These are phyloP conservation scores for Chaetoscypha palmicola DNA, from an alignment of 2,329 filamentous ascomycete genomes.

Conservation along the genomic window DNA sequence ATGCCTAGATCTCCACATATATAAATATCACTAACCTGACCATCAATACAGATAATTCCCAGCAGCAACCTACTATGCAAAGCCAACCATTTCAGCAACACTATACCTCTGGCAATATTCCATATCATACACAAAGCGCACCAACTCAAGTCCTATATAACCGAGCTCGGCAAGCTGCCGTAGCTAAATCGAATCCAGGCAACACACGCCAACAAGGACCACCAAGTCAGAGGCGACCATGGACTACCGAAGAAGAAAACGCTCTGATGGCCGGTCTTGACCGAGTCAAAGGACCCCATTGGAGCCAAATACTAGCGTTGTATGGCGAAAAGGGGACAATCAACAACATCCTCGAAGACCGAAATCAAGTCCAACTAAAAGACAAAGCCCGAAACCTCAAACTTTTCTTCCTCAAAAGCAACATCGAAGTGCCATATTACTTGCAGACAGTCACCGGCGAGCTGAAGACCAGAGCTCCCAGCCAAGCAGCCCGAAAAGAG, in stretches of 20 bases:
- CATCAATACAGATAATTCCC: too few relatives aligned
- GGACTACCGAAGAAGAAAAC: slow-evolving; percentile 85
- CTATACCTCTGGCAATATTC: slow-evolving; percentile 8
- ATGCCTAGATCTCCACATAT: too few relatives aligned
- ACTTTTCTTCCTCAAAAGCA: slow-evolving; percentile 85
- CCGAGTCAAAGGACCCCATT: slow-evolving; percentile 83
- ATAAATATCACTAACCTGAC: too few relatives aligned
- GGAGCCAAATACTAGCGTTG: slow-evolving; percentile 82
- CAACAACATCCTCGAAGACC: slow-evolving; percentile 76
- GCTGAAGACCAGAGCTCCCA: slow-evolving; percentile 75
- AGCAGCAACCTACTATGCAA: slow-evolving; percentile 15
- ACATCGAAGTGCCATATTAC: slow-evolving; percentile 84
- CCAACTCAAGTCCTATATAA: slow-evolving; percentile 52
- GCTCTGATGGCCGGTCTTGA: slow-evolving; percentile 84
- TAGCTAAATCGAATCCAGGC: slow-evolving; percentile 44
- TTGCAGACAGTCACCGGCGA: slow-evolving; percentile 84
- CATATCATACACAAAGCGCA: slow-evolving; percentile 32
- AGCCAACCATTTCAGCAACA: slow-evolving; percentile 12
- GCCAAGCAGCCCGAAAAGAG: slow-evolving; percentile 60
- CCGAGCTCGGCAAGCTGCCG: slow-evolving; percentile 47
- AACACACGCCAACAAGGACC: slow-evolving; percentile 44
- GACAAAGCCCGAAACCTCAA: slow-evolving; percentile 89
- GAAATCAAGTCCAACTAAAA: slow-evolving; percentile 86
- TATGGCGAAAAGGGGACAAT: slow-evolving; percentile 76
- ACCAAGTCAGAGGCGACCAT: slow-evolving; percentile 61